Conservation (phyloP, 2,329 filamentous ascomycete species). For the Aspergillus bombycis region DNA sequence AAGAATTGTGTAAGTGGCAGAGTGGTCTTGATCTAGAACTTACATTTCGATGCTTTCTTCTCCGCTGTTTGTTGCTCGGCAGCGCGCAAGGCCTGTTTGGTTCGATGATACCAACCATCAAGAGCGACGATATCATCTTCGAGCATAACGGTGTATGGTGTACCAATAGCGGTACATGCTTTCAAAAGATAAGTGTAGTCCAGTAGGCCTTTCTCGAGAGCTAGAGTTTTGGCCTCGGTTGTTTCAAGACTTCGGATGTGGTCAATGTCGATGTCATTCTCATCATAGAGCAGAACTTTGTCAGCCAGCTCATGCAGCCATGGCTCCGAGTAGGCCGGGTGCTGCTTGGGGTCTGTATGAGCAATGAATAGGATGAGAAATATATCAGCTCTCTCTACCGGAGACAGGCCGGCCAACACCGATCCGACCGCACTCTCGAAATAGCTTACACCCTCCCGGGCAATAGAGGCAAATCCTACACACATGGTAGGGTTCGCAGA, state of each 20-base stretch:
- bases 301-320: constrained; percentile 47
- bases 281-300: constrained; percentile 46
- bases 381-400: constrained; percentile 45
- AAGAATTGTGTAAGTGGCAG: background rate
- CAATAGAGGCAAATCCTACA: constrained; percentile 49
- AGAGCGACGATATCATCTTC: constrained; percentile 53
- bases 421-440: constrained; percentile 48
- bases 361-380: constrained; percentile 50
- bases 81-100: constrained; percentile 38
- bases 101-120: constrained; percentile 52
- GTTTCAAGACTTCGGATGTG: constrained; percentile 41
- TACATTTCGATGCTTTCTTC: constrained; percentile 28
- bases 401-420: constrained; percentile 47
- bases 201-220: constrained; percentile 46
- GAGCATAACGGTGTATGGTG: constrained; percentile 48
- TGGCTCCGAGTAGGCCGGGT: constrained; percentile 45
- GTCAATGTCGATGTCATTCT: constrained; percentile 34
- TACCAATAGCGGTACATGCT: constrained; percentile 40
- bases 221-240: constrained; percentile 28
- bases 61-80: constrained; percentile 35
- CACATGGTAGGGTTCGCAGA: constrained; percentile 50
- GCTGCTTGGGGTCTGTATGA: constrained; percentile 44
- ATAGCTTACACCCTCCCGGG: constrained; percentile 44
- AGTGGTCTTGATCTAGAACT: background rate
- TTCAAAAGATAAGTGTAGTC: constrained; percentile 50